Evolutionary conservation across 495 filamentous ascomycete species (phyloP), one percentile per base, ranked within the genome.

Genomic region (Penicillium dipodomyicola): DNA sequence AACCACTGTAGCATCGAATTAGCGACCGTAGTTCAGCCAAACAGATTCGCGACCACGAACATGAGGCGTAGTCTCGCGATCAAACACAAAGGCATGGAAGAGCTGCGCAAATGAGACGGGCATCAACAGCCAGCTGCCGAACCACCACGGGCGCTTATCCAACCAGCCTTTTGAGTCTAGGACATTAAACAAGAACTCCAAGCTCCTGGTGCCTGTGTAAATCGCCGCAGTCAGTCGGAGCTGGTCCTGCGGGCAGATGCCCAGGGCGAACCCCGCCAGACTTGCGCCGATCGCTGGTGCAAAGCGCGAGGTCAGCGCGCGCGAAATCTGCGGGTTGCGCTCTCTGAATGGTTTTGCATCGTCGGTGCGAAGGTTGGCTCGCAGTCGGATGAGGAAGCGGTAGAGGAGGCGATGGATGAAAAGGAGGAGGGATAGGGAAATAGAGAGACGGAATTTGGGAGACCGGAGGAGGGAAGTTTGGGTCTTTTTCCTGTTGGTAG

Each of bases 41-140:
- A 9, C 15, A 52, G 11, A 46, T 12, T 22, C 42, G 22, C 23
- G 37, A 58, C 61, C 3, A 58, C 65, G 12, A 65, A 82, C 82
- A 67, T 73, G 77, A 0, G 93, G 92, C 58, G 92, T 90, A 67
- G 87, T 90, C 64, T 96, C 92, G 48, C 89, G 82, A 67, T 97
- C 92, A 76, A 97, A 97, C 29, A 97, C 83, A 70, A 92, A 89
- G 2, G 93, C 87, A 71, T 97, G 91, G 50, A 97, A 77, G 49
- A 98, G 78, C 74, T 97, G 94, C 32, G 92, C 94, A 65, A 85
- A 90, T 12, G 91, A 86, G n/a, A 95, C 65, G 1, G 94, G 94
- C 81, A 96, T 92, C 64, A 97, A 74, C 80, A 97, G 77, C 93
- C 93, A 97, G 67, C 91, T 96, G 22, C 93, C 94, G 78, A 91